phyloP scores from a whole-genome alignment of 805 yeast species.

The Cyberlindnera amylophila region DNA sequence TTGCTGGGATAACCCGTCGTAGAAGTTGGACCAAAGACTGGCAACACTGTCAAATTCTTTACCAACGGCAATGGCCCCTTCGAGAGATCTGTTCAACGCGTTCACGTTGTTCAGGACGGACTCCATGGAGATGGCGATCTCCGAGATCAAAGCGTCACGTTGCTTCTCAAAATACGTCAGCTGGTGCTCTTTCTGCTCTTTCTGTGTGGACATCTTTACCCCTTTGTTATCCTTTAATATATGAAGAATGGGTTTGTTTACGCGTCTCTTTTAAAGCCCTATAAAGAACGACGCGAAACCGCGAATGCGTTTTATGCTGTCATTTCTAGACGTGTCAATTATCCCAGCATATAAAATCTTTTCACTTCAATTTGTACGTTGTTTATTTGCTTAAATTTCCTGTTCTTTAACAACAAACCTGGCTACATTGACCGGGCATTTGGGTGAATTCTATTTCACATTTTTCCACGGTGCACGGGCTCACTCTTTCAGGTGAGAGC shows the following conservation, averaged over 20 bases:
- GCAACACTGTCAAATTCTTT: constrained; percentile 72
- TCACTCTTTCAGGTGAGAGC: constrained; percentile 21
- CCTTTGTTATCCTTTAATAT: too few species aligned
- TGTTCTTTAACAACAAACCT: constrained; percentile 13
- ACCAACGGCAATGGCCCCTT: constrained; percentile 67
- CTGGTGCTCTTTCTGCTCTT: constrained; percentile 9
- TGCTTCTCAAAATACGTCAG: constrained; percentile 51
- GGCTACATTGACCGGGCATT: constrained; percentile 17
- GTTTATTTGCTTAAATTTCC: too few species aligned
- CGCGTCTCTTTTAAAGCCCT: not conserved
- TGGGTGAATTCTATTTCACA: not conserved
- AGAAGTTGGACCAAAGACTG: constrained; percentile 65
- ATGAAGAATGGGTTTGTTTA: not conserved
- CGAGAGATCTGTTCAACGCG: constrained; percentile 62
- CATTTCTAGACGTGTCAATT: not conserved
- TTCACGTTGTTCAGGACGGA: constrained; percentile 61
- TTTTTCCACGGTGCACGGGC: constrained; percentile 11
- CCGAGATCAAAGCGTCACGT: constrained; percentile 53
- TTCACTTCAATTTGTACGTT: too few species aligned
- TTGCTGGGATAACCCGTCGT: constrained; percentile 43
- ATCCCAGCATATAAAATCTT: too few species aligned
- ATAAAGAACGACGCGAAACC: too few species aligned
- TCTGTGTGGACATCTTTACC: constrained; percentile 5
- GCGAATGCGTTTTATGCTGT: not conserved
- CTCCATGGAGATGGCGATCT: constrained; percentile 57